A percentile compares a stretch with the other conserved stretches of the same genome.
Evolutionary conservation across 345 rosid species (phyloP).

Genomic region (Carallia brachiata): DNA sequence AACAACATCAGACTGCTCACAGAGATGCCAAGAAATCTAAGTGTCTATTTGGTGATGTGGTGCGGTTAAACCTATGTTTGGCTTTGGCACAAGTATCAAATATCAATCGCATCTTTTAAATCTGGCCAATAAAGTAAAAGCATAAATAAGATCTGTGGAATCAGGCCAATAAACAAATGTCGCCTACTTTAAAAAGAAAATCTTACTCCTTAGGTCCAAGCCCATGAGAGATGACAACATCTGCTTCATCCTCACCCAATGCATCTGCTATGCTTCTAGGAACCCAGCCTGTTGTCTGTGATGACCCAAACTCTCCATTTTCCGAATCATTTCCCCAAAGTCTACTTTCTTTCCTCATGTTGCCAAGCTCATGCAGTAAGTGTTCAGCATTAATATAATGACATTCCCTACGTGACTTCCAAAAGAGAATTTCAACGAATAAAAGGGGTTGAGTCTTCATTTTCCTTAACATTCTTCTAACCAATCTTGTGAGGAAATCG

Average conservation of each 20-base stretch:
- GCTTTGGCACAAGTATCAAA: no score
- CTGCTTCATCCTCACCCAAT: slow-evolving; percentile 97
- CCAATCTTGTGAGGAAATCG: slow-evolving; percentile 57
- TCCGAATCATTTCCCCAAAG: slow-evolving; percentile 34
- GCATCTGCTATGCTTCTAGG: slow-evolving; percentile 89
- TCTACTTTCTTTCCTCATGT: slow-evolving; percentile 53
- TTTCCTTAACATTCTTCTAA: slow-evolving; percentile 71
- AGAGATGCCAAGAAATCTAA: not conserved
- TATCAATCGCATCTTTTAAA: not conserved
- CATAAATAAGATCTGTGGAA: not conserved
- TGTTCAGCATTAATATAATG: slow-evolving; percentile 81
- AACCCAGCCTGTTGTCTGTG: slow-evolving; percentile 50
- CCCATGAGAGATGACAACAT: slow-evolving; percentile 72
- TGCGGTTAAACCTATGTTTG: no score
- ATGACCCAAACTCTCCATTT: slow-evolving; percentile 43
- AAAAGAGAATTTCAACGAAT: slow-evolving; percentile 88
- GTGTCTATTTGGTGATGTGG: no score
- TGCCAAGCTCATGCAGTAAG: slow-evolving; percentile 73
- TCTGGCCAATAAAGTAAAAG: slow-evolving; percentile 1
- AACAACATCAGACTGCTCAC: not conserved
- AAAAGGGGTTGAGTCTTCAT: slow-evolving; percentile 90
- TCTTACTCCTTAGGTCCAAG: not conserved
- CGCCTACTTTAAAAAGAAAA: not conserved
- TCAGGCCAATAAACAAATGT: slow-evolving; percentile 14
- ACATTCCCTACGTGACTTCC: slow-evolving; percentile 85